phyloP scores from a whole-genome alignment of 2,329 filamentous ascomycete genomes.

The Alternaria arbusti region DNA sequence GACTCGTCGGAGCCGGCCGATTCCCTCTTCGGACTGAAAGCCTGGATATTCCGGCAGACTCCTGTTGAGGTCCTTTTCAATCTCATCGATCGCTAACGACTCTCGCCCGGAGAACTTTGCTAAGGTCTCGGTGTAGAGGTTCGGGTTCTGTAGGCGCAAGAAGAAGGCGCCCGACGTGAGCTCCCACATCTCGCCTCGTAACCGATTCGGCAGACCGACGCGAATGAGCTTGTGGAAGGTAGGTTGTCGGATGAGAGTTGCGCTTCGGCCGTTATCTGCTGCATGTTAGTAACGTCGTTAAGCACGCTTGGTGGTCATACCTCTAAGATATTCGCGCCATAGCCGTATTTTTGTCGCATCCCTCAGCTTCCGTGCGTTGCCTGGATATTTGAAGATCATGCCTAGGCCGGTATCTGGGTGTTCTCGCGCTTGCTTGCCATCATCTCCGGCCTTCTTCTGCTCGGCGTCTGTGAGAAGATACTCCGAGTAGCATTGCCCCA shows the following conservation, averaged over 20 bases:
- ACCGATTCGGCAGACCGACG: constrained; percentile 89
- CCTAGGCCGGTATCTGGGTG: constrained; percentile 93
- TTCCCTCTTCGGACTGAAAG: constrained; percentile 95
- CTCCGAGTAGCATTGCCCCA: constrained; percentile 83
- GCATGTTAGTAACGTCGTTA: constrained; percentile 17
- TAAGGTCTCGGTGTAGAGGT: constrained; percentile 82
- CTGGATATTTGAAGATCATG: constrained; percentile 91
- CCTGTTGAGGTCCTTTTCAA: constrained; percentile 96
- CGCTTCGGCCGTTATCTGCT: constrained; percentile 86
- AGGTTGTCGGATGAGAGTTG: constrained; percentile 89
- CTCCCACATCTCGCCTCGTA: constrained; percentile 96
- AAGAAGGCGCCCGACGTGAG: constrained; percentile 90
- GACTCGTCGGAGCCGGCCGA: constrained; percentile 85
- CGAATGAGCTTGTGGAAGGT: constrained; percentile 98
- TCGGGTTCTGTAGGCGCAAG: constrained; percentile 83
- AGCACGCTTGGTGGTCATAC: constrained; percentile 39
- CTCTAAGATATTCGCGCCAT: constrained; percentile 92
- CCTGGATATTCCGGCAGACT: constrained; percentile 97
- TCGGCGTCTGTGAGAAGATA: constrained; percentile 57
- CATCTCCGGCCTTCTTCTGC: constrained; percentile 42
- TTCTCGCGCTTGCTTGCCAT: constrained; percentile 56
- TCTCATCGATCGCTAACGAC: constrained; percentile 96
- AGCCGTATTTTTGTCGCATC: constrained; percentile 97
- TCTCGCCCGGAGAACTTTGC: constrained; percentile 82
- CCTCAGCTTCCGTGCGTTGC: constrained; percentile 89